Evolutionary conservation across 2,329 filamentous ascomycete genomes (phyloP).

Genomic region (Diaporthe amygdali): DNA sequence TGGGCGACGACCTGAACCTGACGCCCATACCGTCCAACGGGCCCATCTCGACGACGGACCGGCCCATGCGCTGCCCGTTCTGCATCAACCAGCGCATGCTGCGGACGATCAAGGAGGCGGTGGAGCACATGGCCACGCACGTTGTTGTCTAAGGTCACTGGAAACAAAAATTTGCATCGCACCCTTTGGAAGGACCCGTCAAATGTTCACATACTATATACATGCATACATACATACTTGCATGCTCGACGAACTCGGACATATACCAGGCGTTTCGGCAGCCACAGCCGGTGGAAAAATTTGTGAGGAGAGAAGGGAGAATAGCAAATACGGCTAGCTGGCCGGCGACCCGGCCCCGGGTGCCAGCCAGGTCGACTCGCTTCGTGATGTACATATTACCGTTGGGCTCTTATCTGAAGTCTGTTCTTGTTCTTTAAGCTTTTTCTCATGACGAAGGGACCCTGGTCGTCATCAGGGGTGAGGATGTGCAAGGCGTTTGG

Average conservation of each 20-base stretch:
- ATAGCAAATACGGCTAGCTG: not conserved
- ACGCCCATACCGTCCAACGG: slow-evolving; percentile 60
- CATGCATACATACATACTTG: not conserved
- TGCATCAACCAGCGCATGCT: slow-evolving; percentile 68
- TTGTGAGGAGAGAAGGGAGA: not conserved
- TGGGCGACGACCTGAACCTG: slow-evolving; percentile 53
- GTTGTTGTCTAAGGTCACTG: slow-evolving; percentile 54
- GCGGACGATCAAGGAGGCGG: slow-evolving; percentile 64
- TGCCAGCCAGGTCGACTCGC: not conserved
- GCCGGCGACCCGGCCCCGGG: too few species aligned
- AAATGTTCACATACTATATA: not conserved
- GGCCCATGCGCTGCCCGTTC: slow-evolving; percentile 62
- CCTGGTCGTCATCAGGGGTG: not conserved
- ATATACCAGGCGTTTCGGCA: not conserved
- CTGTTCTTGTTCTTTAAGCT: not conserved
- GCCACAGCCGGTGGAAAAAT: not conserved
- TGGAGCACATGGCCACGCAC: slow-evolving; percentile 67
- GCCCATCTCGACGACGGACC: slow-evolving; percentile 50
- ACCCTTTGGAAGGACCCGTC: not conserved
- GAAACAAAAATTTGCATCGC: not conserved
- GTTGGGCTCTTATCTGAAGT: not conserved
- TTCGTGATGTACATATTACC: slow-evolving; percentile 6
- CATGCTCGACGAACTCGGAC: not conserved
- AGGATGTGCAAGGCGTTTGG: not conserved
- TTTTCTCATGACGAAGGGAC: not conserved